These are phyloP conservation scores for Exutisphaerella laricina DNA, from an alignment of 2,329 filamentous ascomycete species.

Conservation along the genomic window DNA sequence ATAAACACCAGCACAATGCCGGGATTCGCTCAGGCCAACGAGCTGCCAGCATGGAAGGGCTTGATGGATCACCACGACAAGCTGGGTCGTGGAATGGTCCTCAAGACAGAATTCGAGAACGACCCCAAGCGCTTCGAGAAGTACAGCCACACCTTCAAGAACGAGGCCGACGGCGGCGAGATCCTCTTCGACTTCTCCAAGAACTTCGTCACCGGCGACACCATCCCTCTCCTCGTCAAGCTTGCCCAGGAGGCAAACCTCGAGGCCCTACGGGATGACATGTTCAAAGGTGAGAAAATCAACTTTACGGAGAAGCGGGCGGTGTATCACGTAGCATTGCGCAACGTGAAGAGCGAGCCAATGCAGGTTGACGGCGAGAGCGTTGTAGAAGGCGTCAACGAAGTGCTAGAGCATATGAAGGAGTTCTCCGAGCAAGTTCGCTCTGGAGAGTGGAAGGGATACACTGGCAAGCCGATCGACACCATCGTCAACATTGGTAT, in stretches of 20 bases:
- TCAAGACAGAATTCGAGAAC: constrained; percentile 87
- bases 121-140: constrained; percentile 86
- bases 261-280: constrained; percentile 89
- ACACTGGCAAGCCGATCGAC: constrained; percentile 92
- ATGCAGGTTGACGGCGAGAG: constrained; percentile 84
- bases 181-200: constrained; percentile 99
- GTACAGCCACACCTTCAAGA: constrained; percentile 79
- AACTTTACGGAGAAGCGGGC: constrained; percentile 98
- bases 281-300: constrained; percentile 98
- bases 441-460: constrained; percentile 95
- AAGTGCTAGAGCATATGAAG: constrained; percentile 94
- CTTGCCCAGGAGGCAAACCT: constrained; percentile 86
- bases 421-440: constrained; percentile 93
- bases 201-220: constrained; percentile 96
- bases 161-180: constrained; percentile 70
- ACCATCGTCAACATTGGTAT: constrained; percentile 98
- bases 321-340: constrained; percentile 90
- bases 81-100: constrained; percentile 80
- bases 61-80: constrained; percentile 86
- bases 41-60: constrained; percentile 75
- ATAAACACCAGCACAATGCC: constrained; percentile 39
- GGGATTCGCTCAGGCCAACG: constrained; percentile 74
- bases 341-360: constrained; percentile 78
- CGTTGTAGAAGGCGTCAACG: constrained; percentile 88
- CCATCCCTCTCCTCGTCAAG: constrained; percentile 76